Conservation (phyloP, 345 rosid genomes). For the Erysimum cheiranthoides region DNA sequence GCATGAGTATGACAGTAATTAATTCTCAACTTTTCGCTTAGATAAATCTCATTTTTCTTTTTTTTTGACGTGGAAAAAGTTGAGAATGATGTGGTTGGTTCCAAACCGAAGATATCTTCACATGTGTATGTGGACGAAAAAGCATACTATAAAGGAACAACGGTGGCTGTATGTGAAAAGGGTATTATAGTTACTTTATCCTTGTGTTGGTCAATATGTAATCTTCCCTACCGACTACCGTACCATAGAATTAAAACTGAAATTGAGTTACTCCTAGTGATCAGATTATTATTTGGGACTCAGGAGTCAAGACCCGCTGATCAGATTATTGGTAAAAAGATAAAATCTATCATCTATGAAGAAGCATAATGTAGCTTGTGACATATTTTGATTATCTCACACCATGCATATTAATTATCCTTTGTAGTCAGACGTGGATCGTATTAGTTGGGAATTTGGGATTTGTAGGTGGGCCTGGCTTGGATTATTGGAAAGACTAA, state of each 20-base stretch:
- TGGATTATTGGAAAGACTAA: not conserved
- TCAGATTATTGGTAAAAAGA: too few species aligned
- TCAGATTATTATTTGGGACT: not conserved
- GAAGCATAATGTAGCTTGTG: not conserved
- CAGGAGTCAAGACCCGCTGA: not conserved
- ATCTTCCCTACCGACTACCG: not conserved
- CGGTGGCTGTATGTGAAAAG: constrained; percentile 25
- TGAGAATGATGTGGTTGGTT: constrained; percentile 9
- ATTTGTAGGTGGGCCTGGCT: not conserved
- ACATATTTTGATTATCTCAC: not conserved
- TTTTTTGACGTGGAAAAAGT: not conserved
- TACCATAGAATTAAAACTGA: not conserved
- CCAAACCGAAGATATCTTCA: constrained; percentile 5
- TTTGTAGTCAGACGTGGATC: not conserved
- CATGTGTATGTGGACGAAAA: not conserved
- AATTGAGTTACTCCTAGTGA: not conserved
- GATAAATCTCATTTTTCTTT: not conserved
- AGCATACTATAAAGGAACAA: constrained; percentile 6
- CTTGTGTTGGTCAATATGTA: not conserved
- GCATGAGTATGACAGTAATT: not conserved
- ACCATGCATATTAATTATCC: not conserved
- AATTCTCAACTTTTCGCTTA: not conserved
- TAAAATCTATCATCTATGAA: not conserved
- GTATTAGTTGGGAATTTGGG: not conserved
- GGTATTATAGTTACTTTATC: not conserved